Base-by-base conservation (phyloP, 2,329 filamentous ascomycete species). In the Hymenoscyphus scutula region DNA sequence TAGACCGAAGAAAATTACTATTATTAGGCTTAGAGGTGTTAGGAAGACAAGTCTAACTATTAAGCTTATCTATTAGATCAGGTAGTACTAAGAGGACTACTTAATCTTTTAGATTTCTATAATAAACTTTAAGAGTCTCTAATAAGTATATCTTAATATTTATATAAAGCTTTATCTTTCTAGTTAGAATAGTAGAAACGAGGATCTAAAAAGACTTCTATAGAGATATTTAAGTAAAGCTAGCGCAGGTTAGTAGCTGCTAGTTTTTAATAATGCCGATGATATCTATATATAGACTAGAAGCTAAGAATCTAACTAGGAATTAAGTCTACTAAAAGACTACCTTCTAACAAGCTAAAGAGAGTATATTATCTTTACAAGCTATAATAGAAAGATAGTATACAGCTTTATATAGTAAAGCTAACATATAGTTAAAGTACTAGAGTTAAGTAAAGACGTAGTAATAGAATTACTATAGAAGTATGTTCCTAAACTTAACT, bases 351-450 rank as follows among this genome's bases (percentile, higher is more conserved):
- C 67, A 13, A 75, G 69, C 30, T 68, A 75, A 0, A 60, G 70
- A 8, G 76, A 76, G 0, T 57, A 67, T 0, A 72, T 72, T 48
- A 37, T 80, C 0, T 76, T 77, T 53, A 79, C 77, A 30, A 79
- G 75, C 23, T 68, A 75, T 25, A 73, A 72, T 38, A 63, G 67
- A 60, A 69, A 75, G 29, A 68, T 72, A 3, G 75, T 74, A 4
- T 59, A 69, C 15, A 62, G 66, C 38, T 67, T 74, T 23, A 70
- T 70, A 13, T 62, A 53, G 25, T 64, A 6, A 41, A 15, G n/a
- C n/a, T n/a, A 59, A 25, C 65, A 73, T 56, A 59, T 74, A 15
- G 27, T 77, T 10, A 68, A 72, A 53, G 61, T 77, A 27, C 41
- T 62, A 5, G 66, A 72, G 59, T 75, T 78, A 70, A 63, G 67